Percentiles rank a stretch among this genome's conserved stretches.
These are phyloP conservation scores for Bryum argenteum DNA, from an alignment of 225 moss, liverwort and hornwort genomes.

Conservation along the genomic window DNA sequence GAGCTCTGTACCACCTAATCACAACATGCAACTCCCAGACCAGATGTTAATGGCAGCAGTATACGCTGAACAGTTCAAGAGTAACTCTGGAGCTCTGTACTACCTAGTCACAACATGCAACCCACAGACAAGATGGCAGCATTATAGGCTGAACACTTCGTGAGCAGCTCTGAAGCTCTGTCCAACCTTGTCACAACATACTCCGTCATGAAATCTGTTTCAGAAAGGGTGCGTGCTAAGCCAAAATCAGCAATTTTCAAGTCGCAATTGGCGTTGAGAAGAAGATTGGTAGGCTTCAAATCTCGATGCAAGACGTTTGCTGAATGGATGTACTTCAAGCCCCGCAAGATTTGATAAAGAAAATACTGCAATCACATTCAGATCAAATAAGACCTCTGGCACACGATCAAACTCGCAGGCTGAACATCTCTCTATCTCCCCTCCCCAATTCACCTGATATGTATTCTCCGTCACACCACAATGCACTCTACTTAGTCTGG, in stretches of 20 bases:
- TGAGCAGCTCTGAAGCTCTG: conserved; percentile 64
- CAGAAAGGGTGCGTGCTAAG: conserved; percentile 61
- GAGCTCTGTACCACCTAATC: conserved; percentile 67
- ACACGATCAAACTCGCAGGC: conserved; percentile 14
- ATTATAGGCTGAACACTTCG: conserved; percentile 62
- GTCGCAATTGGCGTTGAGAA: conserved; percentile 67
- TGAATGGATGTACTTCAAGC: conserved; percentile 68
- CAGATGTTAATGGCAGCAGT: conserved; percentile 70
- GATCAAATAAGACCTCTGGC: conserved; percentile 13
- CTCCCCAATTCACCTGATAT: background rate
- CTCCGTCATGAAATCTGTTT: conserved; percentile 71
- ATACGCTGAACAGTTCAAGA: conserved; percentile 62
- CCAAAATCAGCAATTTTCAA: conserved; percentile 67
- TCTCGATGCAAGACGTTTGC: conserved; percentile 68
- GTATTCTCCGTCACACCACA: background rate
- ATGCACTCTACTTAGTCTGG: background rate
- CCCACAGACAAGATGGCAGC: conserved; percentile 73
- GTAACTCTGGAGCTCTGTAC: conserved; percentile 68
- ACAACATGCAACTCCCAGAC: conserved; percentile 72
- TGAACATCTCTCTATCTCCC: background rate
- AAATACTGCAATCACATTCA: conserved; percentile 60
- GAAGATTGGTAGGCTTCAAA: conserved; percentile 67
- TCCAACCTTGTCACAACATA: conserved; percentile 71
- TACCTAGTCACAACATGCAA: conserved; percentile 67
- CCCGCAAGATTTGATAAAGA: conserved; percentile 61